Base-by-base conservation (phyloP, 768 basidiomycete genomes). In the Leccinellum rugosiceps region DNA sequence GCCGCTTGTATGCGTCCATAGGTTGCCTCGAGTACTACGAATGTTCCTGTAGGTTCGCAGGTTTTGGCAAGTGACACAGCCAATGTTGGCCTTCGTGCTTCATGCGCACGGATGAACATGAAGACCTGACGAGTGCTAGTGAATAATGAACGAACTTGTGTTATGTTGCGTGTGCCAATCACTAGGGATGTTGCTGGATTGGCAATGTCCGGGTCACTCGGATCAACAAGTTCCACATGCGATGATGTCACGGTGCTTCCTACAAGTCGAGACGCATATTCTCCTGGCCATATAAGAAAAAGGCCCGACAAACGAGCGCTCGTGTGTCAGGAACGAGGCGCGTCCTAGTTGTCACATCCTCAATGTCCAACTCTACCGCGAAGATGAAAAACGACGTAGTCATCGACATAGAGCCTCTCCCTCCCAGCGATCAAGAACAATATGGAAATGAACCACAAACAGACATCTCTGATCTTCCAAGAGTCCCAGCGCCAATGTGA, bases 401-500 rank as follows among this genome's bases (percentile, higher is more conserved):
- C 34, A 59, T 64, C 35, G 35, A 60, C 26, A 31, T 64, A 3
- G 58, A 66, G 44, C 52, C 15, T 15, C 4, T 45, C 23, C 34
- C 57, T 0, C 21, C 11, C 13, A 26, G 2, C 3, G 57, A 53
- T 2, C 25, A 10, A n/a, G 62, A 53, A 6, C 13, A 59, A 17
- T 53, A 61, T 44, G 58, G 50, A 47, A 58, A 53, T n/a, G 52
- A 21, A 1, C 17, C 59, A 6, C 60, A 57, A 14, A 59, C 26
- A 19, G 60, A 64, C 11, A 54, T 62, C 23, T 61, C 57, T 0
- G 53, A 60, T 0, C 54, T 62, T 23, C 60, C 59, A 4, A 67
- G 51, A 44, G 68, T 63, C 17, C 70, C 71, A 8, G 60, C 67
- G 31, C 71, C 70, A 43, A 56, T 64, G 70, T 71, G 26, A 63